Conservation (phyloP, 805 yeast genomes). For the Monosporozyma aerobia region DNA sequence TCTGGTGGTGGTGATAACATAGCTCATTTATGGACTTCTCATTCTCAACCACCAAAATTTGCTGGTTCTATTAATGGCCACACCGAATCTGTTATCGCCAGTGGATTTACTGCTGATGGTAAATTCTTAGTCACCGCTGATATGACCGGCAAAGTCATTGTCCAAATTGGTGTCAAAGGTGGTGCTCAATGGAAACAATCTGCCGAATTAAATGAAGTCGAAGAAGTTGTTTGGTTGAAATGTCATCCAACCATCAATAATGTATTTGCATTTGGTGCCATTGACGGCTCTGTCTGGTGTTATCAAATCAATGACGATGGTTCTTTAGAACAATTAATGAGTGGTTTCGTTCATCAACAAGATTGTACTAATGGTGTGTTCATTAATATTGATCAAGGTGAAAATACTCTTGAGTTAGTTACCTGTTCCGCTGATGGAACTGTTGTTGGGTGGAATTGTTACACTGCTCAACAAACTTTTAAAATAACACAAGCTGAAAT, state of each 20-base stretch:
- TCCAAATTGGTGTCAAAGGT: conserved; percentile 60
- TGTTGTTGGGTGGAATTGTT: conserved; percentile 84
- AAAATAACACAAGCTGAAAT: conserved; percentile 57
- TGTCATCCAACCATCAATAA: conserved; percentile 66
- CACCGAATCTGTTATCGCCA: conserved; percentile 78
- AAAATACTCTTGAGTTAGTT: conserved; percentile 54
- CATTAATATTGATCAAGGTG: conserved; percentile 44
- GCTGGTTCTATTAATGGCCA: conserved; percentile 73
- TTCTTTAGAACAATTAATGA: conserved; percentile 58
- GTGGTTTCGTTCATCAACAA: conserved; percentile 70
- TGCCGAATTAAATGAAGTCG: conserved; percentile 74
- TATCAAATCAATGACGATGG: conserved; percentile 58
- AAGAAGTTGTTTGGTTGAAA: conserved; percentile 77
- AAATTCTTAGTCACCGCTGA: conserved; percentile 79
- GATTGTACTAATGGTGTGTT: conserved; percentile 79
- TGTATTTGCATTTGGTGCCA: conserved; percentile 84
- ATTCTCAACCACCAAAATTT: conserved; percentile 71
- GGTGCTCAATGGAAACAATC: conserved; percentile 76
- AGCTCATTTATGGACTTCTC: conserved; percentile 89
- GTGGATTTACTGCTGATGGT: conserved; percentile 80
- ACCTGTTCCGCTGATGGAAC: conserved; percentile 81
- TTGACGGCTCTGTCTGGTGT: conserved; percentile 91
- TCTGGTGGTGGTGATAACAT: conserved; percentile 93
- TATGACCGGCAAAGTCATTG: conserved; percentile 80
- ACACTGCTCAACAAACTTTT: conserved; percentile 60